phyloP scores from a whole-genome alignment of 1,284 basidiomycete species.

The Ceratobasidium sp. region DNA sequence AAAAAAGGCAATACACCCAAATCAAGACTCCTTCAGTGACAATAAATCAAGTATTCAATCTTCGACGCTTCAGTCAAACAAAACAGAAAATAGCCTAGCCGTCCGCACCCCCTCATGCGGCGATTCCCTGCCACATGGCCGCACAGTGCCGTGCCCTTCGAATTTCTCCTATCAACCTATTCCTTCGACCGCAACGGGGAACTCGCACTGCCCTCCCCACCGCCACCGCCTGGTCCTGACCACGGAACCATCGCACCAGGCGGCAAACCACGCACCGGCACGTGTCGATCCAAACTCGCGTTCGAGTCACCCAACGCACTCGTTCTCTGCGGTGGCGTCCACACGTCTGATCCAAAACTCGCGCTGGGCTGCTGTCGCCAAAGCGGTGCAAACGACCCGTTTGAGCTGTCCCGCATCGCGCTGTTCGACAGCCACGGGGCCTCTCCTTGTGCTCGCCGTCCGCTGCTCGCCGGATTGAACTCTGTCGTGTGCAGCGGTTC shows the following conservation, averaged over 20 bases:
- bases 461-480: too few relatives aligned
- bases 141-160: background rate
- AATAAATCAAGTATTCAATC: background rate
- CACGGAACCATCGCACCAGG: background rate
- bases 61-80: background rate
- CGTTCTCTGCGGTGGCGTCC: background rate
- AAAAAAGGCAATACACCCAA: slow-evolving; percentile 3
- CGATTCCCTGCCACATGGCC: background rate
- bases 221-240: background rate
- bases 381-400: slow-evolving; percentile 9
- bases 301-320: slow-evolving; percentile 9
- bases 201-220: slow-evolving; percentile 16
- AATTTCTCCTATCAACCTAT: slow-evolving; percentile 5
- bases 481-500: background rate
- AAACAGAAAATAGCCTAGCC: background rate
- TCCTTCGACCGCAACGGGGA: background rate
- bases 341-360: background rate
- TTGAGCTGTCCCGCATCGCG: background rate
- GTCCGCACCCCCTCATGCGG: background rate
- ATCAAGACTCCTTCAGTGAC: background rate
- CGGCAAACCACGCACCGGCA: background rate
- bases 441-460: too few relatives aligned
- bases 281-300: slow-evolving; percentile 11
- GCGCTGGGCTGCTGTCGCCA: background rate
- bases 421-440: background rate